Evolutionary conservation across 768 basidiomycete genomes (phyloP), one percentile per base, ranked within the genome.

Genomic region (Tylopilus balloui): DNA sequence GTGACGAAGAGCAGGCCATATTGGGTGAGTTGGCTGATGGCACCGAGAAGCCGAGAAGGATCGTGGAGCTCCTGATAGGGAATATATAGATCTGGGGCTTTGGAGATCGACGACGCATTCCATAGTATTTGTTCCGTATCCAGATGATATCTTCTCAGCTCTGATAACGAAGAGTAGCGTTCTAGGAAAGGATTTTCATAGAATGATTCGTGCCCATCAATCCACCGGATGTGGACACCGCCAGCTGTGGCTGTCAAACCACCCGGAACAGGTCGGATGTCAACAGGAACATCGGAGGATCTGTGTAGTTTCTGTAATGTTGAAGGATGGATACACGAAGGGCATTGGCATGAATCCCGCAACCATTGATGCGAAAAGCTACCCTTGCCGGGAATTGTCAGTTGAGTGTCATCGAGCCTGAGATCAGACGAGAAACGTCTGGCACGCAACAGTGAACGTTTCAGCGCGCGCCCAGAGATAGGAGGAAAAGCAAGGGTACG

Each of bases 301-400:
- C 78, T 71, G 59, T 83, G 82, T 0, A 92, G 72, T 59, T 89
- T 89, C 66, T 97, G 94, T 3, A 68, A 71, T 0, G 86, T 92
- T 4, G 82, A 78, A 0, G 88, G 84, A 57, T 96, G 88, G 9
- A 94, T 66, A 54, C 87, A 93, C 2, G 69, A 58, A 0, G 79
- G 69, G 35, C 86, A 91, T 49, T 78, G 80, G 57, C 92, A 96
- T 0, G 87, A 78, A 60, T 97, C 93, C 20, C 92, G 82, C 10
- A 98, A 78, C 84, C 90, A 93, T 47, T 81, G 67, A 59, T 78
- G 83, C 0, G 87, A 78, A 55, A 89, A 81, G 10, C 68, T 61
- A 23, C 73, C 57, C 17, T 71, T 69, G 11, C 83, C 44, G 6
- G 59, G 56, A 38, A 66, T 44, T n/a, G 36, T 56, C 27, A 66